These are phyloP conservation scores for Malania oleifera DNA, from an alignment of 164 flowering plant species.

Conservation along the genomic window DNA sequence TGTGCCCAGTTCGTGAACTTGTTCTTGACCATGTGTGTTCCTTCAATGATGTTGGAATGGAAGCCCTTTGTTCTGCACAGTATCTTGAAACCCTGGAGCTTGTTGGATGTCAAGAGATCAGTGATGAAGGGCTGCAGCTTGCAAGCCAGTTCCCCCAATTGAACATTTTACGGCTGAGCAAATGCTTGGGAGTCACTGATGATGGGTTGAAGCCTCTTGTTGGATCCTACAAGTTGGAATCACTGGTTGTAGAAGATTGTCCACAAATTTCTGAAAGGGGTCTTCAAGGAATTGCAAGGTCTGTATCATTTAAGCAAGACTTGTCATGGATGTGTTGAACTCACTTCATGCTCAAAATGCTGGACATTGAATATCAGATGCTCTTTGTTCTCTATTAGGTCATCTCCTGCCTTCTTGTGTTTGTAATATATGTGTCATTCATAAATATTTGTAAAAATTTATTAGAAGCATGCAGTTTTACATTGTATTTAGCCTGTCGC, in stretches of 20 bases:
- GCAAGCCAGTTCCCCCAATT: conserved; percentile 48
- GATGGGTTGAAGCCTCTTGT: conserved; percentile 67
- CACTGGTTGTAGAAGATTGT: conserved; percentile 64
- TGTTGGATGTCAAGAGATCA: conserved; percentile 69
- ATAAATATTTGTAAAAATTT: too few species aligned
- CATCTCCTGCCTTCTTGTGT: too few species aligned
- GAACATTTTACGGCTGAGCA: conserved; percentile 34
- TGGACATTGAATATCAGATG: too few species aligned
- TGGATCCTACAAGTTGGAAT: conserved; percentile 47
- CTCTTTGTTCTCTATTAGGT: too few species aligned
- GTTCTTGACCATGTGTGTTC: conserved; percentile 62
- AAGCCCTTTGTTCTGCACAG: conserved; percentile 60
- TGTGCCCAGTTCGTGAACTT: conserved; percentile 62
- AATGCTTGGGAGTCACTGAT: conserved; percentile 70
- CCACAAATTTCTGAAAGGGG: conserved; percentile 72
- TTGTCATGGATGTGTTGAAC: conserved; percentile 67
- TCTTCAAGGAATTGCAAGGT: conserved; percentile 55
- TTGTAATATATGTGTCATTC: too few species aligned
- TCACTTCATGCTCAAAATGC: too few species aligned
- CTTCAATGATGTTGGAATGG: conserved; percentile 74
- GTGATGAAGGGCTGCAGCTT: conserved; percentile 67
- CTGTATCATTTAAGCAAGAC: conserved; percentile 59
- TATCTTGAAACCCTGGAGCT: conserved; percentile 65
- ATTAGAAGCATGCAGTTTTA: too few species aligned
- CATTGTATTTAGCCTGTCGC: too few species aligned